These are phyloP conservation scores for Blastomyces silverae DNA, from an alignment of 2,329 filamentous ascomycete species.

Conservation along the genomic window DNA sequence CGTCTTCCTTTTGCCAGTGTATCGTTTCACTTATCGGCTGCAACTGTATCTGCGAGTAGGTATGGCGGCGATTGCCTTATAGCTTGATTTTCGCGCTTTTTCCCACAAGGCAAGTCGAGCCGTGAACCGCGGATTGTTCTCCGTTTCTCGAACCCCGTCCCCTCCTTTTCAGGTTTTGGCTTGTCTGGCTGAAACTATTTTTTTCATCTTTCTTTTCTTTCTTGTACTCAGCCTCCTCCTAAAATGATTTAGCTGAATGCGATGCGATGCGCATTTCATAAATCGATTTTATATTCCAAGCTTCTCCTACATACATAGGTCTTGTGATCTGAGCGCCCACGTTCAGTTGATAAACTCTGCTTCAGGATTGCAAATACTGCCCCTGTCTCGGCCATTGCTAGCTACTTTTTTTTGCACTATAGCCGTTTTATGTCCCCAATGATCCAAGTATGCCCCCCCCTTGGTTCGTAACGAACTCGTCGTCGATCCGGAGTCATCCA, in stretches of 20 bases:
- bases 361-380: conserved; percentile 7
- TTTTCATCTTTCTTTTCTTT: too few species aligned
- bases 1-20: neutral
- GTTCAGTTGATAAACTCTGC: neutral
- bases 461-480: neutral
- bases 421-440: neutral
- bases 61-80: neutral
- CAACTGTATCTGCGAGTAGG: neutral
- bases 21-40: neutral
- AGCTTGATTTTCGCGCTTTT: neutral
- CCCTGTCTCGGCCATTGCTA: neutral
- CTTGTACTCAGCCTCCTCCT: neutral
- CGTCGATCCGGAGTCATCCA: neutral
- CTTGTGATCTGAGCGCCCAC: neutral
- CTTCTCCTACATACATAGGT: too few species aligned
- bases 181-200: neutral
- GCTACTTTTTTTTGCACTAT: neutral
- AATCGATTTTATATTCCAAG: neutral
- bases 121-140: neutral
- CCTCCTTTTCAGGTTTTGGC: neutral
- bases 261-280: neutral
- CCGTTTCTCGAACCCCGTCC: neutral
- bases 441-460: too few species aligned
- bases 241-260: neutral
- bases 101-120: neutral